Conservation (phyloP, 2,329 filamentous ascomycete species). For the Claviceps monticola region DNA sequence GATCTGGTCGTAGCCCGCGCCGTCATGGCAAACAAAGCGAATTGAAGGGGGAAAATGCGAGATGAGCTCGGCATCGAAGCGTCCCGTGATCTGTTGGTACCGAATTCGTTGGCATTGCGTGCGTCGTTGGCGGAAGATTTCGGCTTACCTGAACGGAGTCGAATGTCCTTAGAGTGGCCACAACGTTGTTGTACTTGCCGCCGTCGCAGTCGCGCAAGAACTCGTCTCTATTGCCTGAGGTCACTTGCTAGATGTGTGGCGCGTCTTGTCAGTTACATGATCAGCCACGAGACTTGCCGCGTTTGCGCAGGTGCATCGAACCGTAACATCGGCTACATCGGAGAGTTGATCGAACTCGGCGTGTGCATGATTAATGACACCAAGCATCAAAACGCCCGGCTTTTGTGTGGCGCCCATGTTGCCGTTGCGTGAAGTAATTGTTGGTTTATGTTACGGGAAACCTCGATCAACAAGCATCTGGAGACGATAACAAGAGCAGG, state of each 20-base stretch:
- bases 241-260: conserved; percentile 6
- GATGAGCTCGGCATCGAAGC: conserved; percentile 48
- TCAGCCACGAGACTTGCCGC: neutral
- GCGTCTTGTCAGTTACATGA: neutral
- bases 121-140: no score
- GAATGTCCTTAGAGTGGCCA: conserved; percentile 46
- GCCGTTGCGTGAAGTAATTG: neutral
- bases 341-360: conserved; percentile 9
- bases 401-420: conserved; percentile 1
- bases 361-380: conserved; percentile 8
- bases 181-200: conserved; percentile 41
- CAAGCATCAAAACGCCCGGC: conserved; percentile 10
- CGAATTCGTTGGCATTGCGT: neutral
- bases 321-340: conserved; percentile 7
- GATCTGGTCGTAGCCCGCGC: conserved; percentile 54
- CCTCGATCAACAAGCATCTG: neutral
- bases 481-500: neutral
- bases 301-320: neutral
- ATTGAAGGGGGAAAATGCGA: conserved; percentile 25
- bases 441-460: neutral
- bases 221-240: conserved; percentile 7
- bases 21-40: conserved; percentile 28
- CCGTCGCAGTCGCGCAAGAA: conserved; percentile 34
- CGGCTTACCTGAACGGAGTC: conserved; percentile 7
- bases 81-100: conserved; percentile 36